Conservation (phyloP, 345 rosid species). For the Lepidium didymum region DNA sequence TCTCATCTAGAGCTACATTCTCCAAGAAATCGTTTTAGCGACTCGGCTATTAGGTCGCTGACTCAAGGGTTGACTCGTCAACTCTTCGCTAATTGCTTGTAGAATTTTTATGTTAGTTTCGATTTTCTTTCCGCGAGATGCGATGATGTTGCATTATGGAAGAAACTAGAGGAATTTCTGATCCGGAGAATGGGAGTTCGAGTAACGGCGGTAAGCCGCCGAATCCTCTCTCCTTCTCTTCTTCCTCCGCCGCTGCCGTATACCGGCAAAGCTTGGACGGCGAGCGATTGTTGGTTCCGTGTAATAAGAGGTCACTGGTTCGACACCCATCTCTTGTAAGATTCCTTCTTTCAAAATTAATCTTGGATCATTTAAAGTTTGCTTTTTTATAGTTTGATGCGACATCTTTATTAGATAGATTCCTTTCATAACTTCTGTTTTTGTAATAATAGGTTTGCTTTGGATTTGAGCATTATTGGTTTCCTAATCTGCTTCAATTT, state of each 20-base stretch:
- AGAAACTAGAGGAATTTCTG: constrained; percentile 34
- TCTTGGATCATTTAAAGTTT: background rate
- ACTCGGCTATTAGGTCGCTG: background rate
- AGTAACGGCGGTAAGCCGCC: constrained; percentile 62
- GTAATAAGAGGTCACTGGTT: constrained; percentile 48
- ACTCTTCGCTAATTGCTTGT: background rate
- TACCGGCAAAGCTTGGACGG: constrained; percentile 27
- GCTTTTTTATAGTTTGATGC: background rate
- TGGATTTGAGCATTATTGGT: background rate
- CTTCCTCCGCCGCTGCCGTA: constrained; percentile 23
- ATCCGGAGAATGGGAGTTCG: constrained; percentile 45
- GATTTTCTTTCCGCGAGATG: constrained; percentile 13
- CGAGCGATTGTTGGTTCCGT: constrained; percentile 30
- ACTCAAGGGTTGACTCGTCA: constrained; percentile 18
- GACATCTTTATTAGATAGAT: background rate
- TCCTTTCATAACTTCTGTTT: background rate
- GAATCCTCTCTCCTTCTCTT: constrained; percentile 44
- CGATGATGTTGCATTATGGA: constrained; percentile 59
- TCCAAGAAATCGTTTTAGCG: background rate
- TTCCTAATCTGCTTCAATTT: background rate
- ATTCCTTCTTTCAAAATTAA: background rate
- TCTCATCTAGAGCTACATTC: constrained; percentile 1
- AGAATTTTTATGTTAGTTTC: background rate
- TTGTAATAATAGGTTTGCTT: background rate
- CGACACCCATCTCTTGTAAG: constrained; percentile 77